These are phyloP conservation scores for Fusarium foetens DNA, from an alignment of 2,329 filamentous ascomycete genomes.

Conservation along the genomic window DNA sequence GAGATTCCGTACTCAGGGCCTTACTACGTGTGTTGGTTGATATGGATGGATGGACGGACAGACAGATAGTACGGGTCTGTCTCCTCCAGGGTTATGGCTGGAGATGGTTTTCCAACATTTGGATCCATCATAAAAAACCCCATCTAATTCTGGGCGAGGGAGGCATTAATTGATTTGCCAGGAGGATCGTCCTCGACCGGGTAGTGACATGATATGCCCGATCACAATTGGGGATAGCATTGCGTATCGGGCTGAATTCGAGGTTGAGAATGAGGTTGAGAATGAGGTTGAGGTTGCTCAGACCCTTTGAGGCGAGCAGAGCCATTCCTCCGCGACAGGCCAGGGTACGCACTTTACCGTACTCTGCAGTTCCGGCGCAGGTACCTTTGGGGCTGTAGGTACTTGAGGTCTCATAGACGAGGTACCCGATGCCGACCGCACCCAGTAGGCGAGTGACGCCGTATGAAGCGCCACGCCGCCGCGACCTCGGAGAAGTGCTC, in stretches of 20 bases:
- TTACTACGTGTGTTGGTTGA: background rate
- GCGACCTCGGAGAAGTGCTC: constrained; percentile 7
- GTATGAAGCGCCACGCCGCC: constrained; percentile 45
- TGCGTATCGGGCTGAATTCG: constrained; percentile 13
- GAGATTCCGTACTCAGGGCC: constrained; percentile 17
- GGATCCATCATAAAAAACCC: background rate
- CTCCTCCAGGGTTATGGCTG: constrained; percentile 14
- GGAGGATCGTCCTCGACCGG: background rate
- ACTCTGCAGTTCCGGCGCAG: constrained; percentile 10
- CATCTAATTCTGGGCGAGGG: constrained; percentile 5
- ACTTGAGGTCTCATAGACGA: constrained; percentile 18
- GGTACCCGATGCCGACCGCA: constrained; percentile 11
- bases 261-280: constrained; percentile 23
- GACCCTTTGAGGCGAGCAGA: constrained; percentile 22
- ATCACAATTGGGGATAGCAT: constrained; percentile 7
- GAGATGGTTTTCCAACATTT: constrained; percentile 9
- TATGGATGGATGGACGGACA: background rate
- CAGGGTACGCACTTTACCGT: constrained; percentile 1
- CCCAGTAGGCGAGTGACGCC: constrained; percentile 38
- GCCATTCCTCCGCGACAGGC: background rate
- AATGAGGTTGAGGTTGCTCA: constrained; percentile 28
- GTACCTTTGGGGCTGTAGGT: constrained; percentile 22
- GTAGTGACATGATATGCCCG: constrained; percentile 28
- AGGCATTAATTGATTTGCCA: background rate
- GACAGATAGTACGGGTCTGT: background rate